Conservation (phyloP, 2,329 filamentous ascomycete genomes). For the Pyricularia sp. region DNA sequence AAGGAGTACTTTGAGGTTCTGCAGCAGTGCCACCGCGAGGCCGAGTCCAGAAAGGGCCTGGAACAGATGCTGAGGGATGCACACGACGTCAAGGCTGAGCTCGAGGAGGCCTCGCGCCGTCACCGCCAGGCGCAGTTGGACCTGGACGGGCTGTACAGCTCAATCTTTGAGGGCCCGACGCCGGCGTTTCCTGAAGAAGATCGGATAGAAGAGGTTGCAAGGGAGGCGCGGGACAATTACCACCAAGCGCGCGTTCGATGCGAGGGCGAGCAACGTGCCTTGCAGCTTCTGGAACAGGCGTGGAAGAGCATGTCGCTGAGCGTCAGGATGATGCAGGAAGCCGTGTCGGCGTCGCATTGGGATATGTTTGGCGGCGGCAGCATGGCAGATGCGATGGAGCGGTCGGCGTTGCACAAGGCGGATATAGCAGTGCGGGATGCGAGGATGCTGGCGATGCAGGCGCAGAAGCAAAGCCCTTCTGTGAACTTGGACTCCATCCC, state of each 20-base stretch:
- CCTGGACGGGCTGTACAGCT: conserved; percentile 41
- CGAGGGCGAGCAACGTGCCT: conserved; percentile 31
- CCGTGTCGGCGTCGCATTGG: conserved; percentile 27
- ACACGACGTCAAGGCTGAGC: conserved; percentile 19
- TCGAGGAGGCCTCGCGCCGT: conserved; percentile 24
- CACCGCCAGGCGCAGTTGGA: conserved; percentile 32
- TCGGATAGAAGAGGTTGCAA: conserved; percentile 27
- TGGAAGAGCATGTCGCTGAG: conserved; percentile 24
- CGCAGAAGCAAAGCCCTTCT: conserved; percentile 27
- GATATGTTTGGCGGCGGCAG: conserved; percentile 42
- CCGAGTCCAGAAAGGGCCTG: conserved; percentile 30
- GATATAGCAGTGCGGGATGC: conserved; percentile 32
- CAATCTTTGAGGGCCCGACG: conserved; percentile 43
- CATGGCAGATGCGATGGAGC: conserved; percentile 42
- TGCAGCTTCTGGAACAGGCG: conserved; percentile 29
- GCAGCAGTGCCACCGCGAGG: conserved; percentile 35
- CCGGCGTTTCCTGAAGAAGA: conserved; percentile 46
- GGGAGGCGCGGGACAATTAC: conserved; percentile 25
- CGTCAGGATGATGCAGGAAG: conserved; percentile 28
- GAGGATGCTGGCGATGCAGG: conserved; percentile 27
- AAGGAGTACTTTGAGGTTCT: conserved; percentile 44
- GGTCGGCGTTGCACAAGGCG: conserved; percentile 37
- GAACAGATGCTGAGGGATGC: conserved; percentile 30
- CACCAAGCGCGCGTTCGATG: conserved; percentile 23
- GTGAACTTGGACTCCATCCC: conserved; percentile 26